Conservation (phyloP, 1,284 basidiomycete species). For the Malassezia cuniculi region DNA sequence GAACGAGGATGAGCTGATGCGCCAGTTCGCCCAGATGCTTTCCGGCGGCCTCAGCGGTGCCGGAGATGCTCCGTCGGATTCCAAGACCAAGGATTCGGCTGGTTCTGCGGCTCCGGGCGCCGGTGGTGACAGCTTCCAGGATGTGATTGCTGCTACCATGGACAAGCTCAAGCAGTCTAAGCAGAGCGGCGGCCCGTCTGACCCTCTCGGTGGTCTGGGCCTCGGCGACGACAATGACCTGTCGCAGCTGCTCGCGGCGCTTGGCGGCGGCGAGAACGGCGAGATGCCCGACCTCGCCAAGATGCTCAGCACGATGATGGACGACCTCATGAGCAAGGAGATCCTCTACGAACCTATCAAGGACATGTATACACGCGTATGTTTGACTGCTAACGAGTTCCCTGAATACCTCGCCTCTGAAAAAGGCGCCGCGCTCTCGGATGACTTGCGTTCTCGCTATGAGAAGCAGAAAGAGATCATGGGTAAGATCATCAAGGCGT, state of each 20-base stretch:
- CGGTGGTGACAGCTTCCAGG: conserved; percentile 55
- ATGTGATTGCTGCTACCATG: conserved; percentile 65
- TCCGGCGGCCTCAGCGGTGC: conserved; percentile 17
- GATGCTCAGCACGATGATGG: conserved; percentile 81
- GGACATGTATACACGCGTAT: conserved; percentile 48
- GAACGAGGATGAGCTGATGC: conserved; percentile 40
- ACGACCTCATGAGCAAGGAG: conserved; percentile 82
- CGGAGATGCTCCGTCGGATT: conserved; percentile 3
- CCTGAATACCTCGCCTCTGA: conserved; percentile 59
- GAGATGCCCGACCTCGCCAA: conserved; percentile 51
- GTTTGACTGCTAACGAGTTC: conserved; percentile 52
- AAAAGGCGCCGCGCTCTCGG: conserved; percentile 47
- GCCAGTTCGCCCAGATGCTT: conserved; percentile 42
- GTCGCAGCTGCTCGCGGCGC: conserved; percentile 44
- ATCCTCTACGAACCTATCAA: conserved; percentile 81
- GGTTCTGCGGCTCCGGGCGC: not conserved
- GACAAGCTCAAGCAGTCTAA: conserved; percentile 60
- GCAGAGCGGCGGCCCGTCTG: conserved; percentile 12
- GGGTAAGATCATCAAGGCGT: conserved; percentile 58
- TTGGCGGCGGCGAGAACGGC: conserved; percentile 43
- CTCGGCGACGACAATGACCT: conserved; percentile 45
- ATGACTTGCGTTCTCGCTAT: conserved; percentile 60
- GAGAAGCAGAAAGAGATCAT: conserved; percentile 58
- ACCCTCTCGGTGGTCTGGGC: conserved; percentile 47
- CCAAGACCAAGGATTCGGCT: not conserved